Evolutionary conservation across 164 flowering plant genomes (phyloP), one percentile per base, ranked within the genome.

Genomic region (Stephania cephalantha): DNA sequence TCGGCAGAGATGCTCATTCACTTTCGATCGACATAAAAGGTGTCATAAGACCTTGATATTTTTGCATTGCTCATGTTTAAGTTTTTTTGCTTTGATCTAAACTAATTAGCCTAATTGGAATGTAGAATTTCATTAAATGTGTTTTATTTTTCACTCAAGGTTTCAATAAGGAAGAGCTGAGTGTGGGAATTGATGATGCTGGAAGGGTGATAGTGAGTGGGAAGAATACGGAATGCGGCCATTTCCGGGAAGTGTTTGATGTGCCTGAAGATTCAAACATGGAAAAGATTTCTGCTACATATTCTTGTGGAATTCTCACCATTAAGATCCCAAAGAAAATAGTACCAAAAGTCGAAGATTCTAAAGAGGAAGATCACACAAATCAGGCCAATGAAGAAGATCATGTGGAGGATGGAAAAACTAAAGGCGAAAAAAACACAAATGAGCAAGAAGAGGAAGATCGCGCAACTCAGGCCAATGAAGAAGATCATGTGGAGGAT

Each of bases 261-360:
- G 68, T 82, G 45, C 94, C 93, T 1, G 75, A 76, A 48, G 77
- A 88, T 79, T 48, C 88, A 10, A 82, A 83, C 45, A 45, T 71
- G 0, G 79, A 81, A 1, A 80, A 78, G 17, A 79, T 87, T 55
- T 82, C 68, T 9, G 86, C 83, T 2, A 81, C 78, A 72, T 86
- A 88, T 31, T 86, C 86, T 1, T 80, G 77, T 1, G 88, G 82
- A 20, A 73, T 83, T 58, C 86, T 89, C 12, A 76, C 79, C n/a
- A 77, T 89, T 2, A 82, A 77, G 31, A 78, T 92, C 67, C 91
- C 91, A 30, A 88, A 82, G 82, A 78, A 68, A 75, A 71, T 17
- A 58, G 46, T 1, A 35, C 79, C 55, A 68, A 58, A 67, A 42
- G 61, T 46, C 18, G 44, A 55, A 72, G 78, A 73, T 76, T 80